phyloP scores from a whole-genome alignment of 2,329 filamentous ascomycete genomes.

The Neophaeococcomyces aloes region DNA sequence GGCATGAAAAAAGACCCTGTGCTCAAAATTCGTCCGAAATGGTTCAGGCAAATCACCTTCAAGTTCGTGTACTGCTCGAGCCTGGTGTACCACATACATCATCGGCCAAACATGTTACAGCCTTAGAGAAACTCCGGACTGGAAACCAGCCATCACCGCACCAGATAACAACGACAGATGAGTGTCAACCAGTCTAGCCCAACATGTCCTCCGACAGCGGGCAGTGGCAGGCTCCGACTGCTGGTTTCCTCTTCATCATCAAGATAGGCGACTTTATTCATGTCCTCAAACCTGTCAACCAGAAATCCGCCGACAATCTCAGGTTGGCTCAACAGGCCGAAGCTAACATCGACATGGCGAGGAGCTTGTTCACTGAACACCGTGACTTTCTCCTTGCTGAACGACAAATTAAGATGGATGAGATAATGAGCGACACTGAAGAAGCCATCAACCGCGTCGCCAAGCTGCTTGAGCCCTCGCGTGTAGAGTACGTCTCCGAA shows the following conservation, averaged over 20 bases:
- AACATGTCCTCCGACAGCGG: conserved; percentile 7
- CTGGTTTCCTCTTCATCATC: conserved; percentile 5
- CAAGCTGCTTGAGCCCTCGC: conserved; percentile 5
- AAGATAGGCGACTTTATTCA: conserved; percentile 7
- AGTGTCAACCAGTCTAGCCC: background rate
- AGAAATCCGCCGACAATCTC: conserved; percentile 4
- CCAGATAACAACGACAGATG: background rate
- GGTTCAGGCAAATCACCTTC: background rate
- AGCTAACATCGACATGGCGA: conserved; percentile 2
- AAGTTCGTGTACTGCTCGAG: background rate
- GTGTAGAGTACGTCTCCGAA: conserved; percentile 6
- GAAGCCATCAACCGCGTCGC: conserved; percentile 6
- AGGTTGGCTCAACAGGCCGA: conserved; percentile 1
- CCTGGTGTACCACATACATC: background rate
- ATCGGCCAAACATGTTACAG: background rate
- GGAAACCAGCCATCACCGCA: background rate
- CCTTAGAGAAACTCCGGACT: background rate
- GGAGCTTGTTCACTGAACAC: conserved; percentile 3
- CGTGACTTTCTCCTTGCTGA: conserved; percentile 4
- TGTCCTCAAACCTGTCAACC: conserved; percentile 4
- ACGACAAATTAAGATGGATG: conserved; percentile 6
- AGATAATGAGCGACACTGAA: conserved; percentile 5
- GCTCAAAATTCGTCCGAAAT: background rate
- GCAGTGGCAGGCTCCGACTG: background rate
- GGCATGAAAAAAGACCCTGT: background rate